Conservation (phyloP, 2,329 filamentous ascomycete species). For the Amauroascus verrucosus region DNA sequence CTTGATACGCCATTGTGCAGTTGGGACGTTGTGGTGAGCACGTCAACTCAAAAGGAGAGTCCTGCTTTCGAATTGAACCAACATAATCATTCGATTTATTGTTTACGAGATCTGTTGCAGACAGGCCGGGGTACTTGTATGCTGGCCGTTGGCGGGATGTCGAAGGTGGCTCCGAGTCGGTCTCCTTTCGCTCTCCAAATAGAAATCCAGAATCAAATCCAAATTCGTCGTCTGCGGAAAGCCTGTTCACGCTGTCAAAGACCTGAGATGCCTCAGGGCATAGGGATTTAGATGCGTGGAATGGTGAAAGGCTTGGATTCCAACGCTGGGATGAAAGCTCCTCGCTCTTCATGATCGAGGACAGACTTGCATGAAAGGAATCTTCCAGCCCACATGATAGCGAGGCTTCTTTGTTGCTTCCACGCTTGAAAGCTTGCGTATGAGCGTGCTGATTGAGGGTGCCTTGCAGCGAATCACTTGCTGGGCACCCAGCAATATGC, state of each 20-base stretch:
- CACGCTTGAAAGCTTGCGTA: conserved; percentile 44
- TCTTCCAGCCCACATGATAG: conserved; percentile 19
- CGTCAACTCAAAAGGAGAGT: conserved; percentile 45
- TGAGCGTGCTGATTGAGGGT: conserved; percentile 56
- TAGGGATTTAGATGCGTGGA: conserved; percentile 14
- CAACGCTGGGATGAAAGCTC: conserved; percentile 13
- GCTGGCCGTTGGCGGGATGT: conserved; percentile 25
- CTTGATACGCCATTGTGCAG: conserved; percentile 34
- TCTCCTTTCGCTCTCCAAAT: conserved; percentile 18
- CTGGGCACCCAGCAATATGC: conserved; percentile 24
- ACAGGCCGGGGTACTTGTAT: conserved; percentile 28
- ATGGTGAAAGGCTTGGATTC: conserved; percentile 28
- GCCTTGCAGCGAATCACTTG: conserved; percentile 48
- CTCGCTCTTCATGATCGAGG: conserved; percentile 11
- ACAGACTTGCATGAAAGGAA: conserved; percentile 17
- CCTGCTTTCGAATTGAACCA: conserved; percentile 34
- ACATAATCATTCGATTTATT: conserved; percentile 35
- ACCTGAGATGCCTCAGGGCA: conserved; percentile 7
- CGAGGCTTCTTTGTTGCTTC: conserved; percentile 37
- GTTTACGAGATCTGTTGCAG: conserved; percentile 30
- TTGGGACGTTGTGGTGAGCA: conserved; percentile 42
- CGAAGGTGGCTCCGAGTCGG: conserved; percentile 21
- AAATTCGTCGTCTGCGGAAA: conserved; percentile 11
- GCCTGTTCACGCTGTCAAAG: conserved; percentile 14
- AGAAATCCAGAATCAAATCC: conserved; percentile 15